These are phyloP conservation scores for Avena atlantica DNA, from an alignment of 176 grass and related monocot genomes.

Conservation along the genomic window DNA sequence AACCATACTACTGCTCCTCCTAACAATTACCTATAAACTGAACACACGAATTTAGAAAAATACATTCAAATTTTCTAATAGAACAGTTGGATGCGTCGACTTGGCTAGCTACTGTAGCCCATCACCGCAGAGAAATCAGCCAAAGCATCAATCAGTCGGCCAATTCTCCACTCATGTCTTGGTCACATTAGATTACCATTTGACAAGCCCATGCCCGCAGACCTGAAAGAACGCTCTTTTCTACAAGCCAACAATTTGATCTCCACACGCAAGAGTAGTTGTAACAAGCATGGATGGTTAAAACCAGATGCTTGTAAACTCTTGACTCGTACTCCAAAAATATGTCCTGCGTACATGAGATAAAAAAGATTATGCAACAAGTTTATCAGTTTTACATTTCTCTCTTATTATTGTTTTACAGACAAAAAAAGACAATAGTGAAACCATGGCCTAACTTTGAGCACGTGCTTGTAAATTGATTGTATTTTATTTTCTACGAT, in stretches of 20 bases:
- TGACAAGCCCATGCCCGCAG: not conserved
- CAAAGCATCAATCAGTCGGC: not conserved
- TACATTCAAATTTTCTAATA: too few relatives aligned
- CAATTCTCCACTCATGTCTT: too few relatives aligned
- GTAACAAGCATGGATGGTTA: conserved; percentile 45
- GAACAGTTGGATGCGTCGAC: conserved; percentile 72
- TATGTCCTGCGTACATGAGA: conserved; percentile 47
- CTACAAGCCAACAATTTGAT: conserved; percentile 9
- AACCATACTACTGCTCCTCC: too few relatives aligned
- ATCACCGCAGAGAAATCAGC: conserved; percentile 54
- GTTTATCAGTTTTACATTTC: not conserved
- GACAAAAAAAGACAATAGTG: too few relatives aligned
- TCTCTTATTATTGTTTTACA: not conserved
- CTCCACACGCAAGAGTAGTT: not conserved
- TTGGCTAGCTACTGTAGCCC: conserved; percentile 88
- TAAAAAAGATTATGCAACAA: not conserved
- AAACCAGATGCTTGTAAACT: conserved; percentile 63
- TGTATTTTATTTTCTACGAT: too few relatives aligned
- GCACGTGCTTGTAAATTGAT: too few relatives aligned
- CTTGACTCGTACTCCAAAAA: conserved; percentile 70
- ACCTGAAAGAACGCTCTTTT: not conserved
- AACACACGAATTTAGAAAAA: too few relatives aligned
- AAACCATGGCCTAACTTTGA: too few relatives aligned
- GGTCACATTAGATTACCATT: not conserved
- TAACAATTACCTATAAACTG: too few relatives aligned